Conservation (phyloP, 139 green algal genomes). For the Edaphochlamys debaryana region DNA sequence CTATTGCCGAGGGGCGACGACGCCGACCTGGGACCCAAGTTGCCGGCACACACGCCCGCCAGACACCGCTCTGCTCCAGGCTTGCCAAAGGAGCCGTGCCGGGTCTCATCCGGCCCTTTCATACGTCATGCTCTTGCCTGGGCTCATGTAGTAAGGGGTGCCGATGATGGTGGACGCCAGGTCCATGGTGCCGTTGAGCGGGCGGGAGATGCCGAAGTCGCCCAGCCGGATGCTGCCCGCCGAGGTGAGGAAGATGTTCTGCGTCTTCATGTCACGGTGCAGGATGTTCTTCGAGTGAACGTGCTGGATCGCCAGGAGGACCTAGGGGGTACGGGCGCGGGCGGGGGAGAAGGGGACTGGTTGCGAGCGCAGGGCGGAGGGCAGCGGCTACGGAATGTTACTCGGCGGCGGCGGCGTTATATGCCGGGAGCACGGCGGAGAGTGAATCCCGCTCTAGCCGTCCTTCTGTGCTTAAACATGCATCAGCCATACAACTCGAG, state of each 20-base stretch:
- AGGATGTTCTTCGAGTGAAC: slow-evolving; percentile 64
- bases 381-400: not conserved
- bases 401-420: too few species aligned
- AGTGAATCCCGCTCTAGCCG: too few species aligned
- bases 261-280: slow-evolving; percentile 69
- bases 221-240: slow-evolving; percentile 65
- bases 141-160: slow-evolving; percentile 75
- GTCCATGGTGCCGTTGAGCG: slow-evolving; percentile 49
- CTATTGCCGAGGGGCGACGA: too few species aligned
- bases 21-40: too few species aligned
- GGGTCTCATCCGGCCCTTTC: too few species aligned
- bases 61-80: too few species aligned
- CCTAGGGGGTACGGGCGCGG: not conserved
- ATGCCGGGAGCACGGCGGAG: too few species aligned
- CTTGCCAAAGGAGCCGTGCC: too few species aligned
- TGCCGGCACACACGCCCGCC: too few species aligned
- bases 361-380: not conserved
- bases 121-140: too few species aligned
- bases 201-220: slow-evolving; percentile 69
- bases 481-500: too few species aligned
- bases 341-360: slow-evolving; percentile 9
- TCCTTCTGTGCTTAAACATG: too few species aligned
- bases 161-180: slow-evolving; percentile 70
- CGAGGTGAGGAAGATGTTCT: slow-evolving; percentile 54
- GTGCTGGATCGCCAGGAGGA: slow-evolving; percentile 53